These are phyloP conservation scores for Cystofilobasidium bisporidii DNA, from an alignment of 768 basidiomycete genomes.

Conservation along the genomic window DNA sequence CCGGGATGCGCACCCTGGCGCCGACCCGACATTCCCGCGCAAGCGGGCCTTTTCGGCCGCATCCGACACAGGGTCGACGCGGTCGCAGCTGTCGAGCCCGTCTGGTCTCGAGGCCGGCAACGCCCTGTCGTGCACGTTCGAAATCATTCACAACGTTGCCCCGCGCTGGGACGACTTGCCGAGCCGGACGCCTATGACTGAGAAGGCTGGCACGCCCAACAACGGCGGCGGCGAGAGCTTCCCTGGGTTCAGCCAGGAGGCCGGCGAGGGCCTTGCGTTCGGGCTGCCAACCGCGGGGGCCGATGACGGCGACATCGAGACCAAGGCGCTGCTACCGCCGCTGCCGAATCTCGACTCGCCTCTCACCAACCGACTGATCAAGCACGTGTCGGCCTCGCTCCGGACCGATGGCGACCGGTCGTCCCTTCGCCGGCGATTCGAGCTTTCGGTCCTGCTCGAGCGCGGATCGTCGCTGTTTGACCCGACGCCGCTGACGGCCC, in stretches of 20 bases:
- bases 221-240: not conserved
- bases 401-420: conserved; percentile 29
- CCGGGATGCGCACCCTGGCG: conserved; percentile 15
- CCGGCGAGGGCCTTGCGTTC: not conserved
- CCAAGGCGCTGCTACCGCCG: conserved; percentile 21
- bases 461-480: conserved; percentile 46
- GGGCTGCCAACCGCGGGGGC: not conserved
- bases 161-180: conserved; percentile 15
- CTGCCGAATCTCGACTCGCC: conserved; percentile 35
- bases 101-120: conserved; percentile 35
- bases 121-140: conserved; percentile 53
- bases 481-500: conserved; percentile 45
- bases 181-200: conserved; percentile 19
- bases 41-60: conserved; percentile 18
- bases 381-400: conserved; percentile 36
- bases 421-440: conserved; percentile 51
- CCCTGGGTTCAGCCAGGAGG: not conserved
- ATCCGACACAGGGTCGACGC: no score
- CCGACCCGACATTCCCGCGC: not conserved
- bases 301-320: not conserved
- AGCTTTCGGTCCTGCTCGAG: conserved; percentile 55
- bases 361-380: conserved; percentile 33
- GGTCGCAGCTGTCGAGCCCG: conserved; percentile 32
- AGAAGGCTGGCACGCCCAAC: conserved; percentile 10
- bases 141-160: conserved; percentile 49